Percentiles rank a stretch among this genome's conserved stretches.
phyloP scores from a whole-genome alignment of 768 basidiomycete species.

The Phaffia tasmanica region DNA sequence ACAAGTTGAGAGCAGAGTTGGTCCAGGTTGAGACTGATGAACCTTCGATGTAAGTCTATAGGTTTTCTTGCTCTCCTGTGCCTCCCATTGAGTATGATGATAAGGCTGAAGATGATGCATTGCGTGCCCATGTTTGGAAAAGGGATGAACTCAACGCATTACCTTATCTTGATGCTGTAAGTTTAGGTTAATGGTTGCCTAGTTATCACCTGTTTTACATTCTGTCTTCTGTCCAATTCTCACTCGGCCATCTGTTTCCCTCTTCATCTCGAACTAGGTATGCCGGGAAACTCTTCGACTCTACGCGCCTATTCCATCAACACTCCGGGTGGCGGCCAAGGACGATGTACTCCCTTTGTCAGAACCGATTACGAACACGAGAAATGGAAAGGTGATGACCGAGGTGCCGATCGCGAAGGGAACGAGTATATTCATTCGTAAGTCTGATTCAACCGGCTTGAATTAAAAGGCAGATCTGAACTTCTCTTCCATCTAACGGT shows the following conservation, averaged over 20 bases:
- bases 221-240: not conserved
- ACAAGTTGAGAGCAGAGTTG: slow-evolving; percentile 58
- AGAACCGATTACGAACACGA: slow-evolving; percentile 14
- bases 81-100: not conserved
- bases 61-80: too few species aligned
- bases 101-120: too few species aligned
- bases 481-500: not conserved
- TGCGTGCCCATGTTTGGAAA: not conserved
- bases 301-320: slow-evolving; percentile 12
- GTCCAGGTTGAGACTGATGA: slow-evolving; percentile 39
- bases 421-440: slow-evolving; percentile 34
- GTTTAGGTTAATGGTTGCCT: not conserved
- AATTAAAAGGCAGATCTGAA: not conserved
- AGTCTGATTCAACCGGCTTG: slow-evolving; percentile 17
- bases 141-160: slow-evolving; percentile 13
- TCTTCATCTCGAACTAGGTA: not conserved
- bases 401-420: slow-evolving; percentile 34
- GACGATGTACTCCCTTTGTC: slow-evolving; percentile 13
- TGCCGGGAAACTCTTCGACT: slow-evolving; percentile 27
- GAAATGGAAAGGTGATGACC: slow-evolving; percentile 29
- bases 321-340: slow-evolving; percentile 8
- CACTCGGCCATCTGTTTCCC: not conserved
- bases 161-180: slow-evolving; percentile 21
- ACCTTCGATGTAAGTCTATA: slow-evolving; percentile 33
- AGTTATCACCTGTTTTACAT: not conserved